Evolutionary conservation across 2,329 filamentous ascomycete species (phyloP), one percentile per base, ranked within the genome.

Genomic region (Cadophora luteo-olivacea): DNA sequence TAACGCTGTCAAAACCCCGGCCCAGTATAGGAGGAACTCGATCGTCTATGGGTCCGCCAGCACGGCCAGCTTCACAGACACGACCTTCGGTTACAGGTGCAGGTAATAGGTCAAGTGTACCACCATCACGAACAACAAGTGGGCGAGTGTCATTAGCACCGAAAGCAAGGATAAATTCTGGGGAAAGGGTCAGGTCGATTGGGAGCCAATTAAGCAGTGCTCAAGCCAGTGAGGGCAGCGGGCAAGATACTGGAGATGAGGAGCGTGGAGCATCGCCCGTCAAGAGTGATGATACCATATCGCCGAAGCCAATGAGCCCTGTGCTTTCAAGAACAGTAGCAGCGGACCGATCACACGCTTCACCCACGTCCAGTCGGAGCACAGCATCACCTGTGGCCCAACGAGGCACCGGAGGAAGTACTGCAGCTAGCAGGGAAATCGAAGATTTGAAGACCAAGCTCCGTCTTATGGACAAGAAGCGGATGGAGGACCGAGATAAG

Each of bases 381-480:
- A 69, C 68, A 51, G 68, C 66, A 41, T 77, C 78, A 14, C 73
- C 74, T 14, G 69, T 65, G 2, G 68, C 70, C 11, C 70, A 73
- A 52, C 72, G 77, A 62, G 62, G 48, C 33, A 67, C 70, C 8
- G 73, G 69, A 24, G 65, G 45, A 36, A 77, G 70, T 41, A 75
- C 76, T 55, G 75, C 76, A 36, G 75, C 75, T 2, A 75, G 72
- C 63, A 71, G 91, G 70, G 92, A 97, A 76, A 88, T 95, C 24
- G 94, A 97, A 73, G 93, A 97, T 72, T 83, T 97, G 19, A 94
- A 97, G 78, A 90, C 93, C 0, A 97, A 97, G 78, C 82, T 98
- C 1, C 89, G 91, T 65, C 85, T 97, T 3, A 84, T 98, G 75
- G 94, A 99, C 78, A 92, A 95, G 74, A 97, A 97, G 79, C 85